phyloP scores from a whole-genome alignment of 805 yeast genomes.

The Candida piceae region DNA sequence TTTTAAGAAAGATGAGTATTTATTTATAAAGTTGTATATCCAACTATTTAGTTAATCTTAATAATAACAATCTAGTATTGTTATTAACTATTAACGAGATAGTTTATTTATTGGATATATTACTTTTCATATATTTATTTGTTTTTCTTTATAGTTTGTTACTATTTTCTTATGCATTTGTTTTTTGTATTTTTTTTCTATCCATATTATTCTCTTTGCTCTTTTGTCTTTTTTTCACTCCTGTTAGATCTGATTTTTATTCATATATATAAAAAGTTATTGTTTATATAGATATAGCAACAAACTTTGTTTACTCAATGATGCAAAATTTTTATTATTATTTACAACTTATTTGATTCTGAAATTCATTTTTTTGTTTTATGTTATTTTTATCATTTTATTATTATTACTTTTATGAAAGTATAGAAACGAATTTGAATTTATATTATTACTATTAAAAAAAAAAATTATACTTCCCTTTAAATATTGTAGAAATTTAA shows the following conservation, averaged over 20 bases:
- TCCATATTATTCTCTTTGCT: not conserved
- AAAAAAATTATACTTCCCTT: not conserved
- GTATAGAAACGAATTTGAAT: slow-evolving; percentile 10
- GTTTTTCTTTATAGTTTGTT: not conserved
- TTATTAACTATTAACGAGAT: no score
- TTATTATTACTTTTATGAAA: slow-evolving; percentile 7
- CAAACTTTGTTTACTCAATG: slow-evolving; percentile 1
- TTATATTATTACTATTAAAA: slow-evolving; percentile 1
- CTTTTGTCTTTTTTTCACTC: not conserved
- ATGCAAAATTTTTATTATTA: slow-evolving; percentile 5
- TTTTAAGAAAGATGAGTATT: no score
- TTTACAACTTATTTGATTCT: slow-evolving; percentile 11
- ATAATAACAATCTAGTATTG: not conserved
- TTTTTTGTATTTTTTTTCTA: not conserved
- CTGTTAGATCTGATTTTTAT: slow-evolving; percentile 2
- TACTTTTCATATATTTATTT: not conserved
- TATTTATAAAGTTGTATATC: no score
- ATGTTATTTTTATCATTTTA: slow-evolving; percentile 2
- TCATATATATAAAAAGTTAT: slow-evolving; percentile 3
- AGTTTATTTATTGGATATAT: no score
- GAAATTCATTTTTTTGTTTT: slow-evolving; percentile 12
- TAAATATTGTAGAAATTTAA: no score
- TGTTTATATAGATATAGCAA: slow-evolving; percentile 8
- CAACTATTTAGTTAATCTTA: no score
- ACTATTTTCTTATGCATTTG: not conserved